Evolutionary conservation across 768 basidiomycete species (phyloP), one percentile per base, ranked within the genome.

Genomic region (Russula vinacea): DNA sequence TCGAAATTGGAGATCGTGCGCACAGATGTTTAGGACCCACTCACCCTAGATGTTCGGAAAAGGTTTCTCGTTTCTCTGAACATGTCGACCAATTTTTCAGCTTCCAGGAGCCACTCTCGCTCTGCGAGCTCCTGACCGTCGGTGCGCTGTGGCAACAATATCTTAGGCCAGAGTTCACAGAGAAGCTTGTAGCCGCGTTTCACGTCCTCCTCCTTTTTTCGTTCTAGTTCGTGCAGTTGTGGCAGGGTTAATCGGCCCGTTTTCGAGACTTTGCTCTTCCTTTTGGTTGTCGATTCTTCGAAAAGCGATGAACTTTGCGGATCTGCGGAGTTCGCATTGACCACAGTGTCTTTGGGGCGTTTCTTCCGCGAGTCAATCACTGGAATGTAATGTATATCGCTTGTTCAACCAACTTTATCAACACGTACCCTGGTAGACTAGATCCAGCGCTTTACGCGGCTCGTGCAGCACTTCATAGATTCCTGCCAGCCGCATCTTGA

Each of bases 401-500:
- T 14, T 37, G 6, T 33, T 16, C 9, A 14, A 4, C 39, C 8
- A 55, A 50, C 0, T 6, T n/a, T 22, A 2, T 9, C 14, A 29
- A n/a, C 35, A 33, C 75, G 5, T 66, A 92, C 94, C 92, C 83
- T 94, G 83, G 57, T 88, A 87, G 16, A 95, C 89, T 0, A 97
- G 76, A 8, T 90, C 86, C 0, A 97, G 79, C 0, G 96, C 96
- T 71, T 88, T 88, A 17, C 85, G 79, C 1, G 89, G 86, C 67
- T 94, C 84, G 50, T 89, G 86, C 67, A 88, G 76, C 13, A 91
- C 85, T 73, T 99, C 96, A 67, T 93, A 92, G 16, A 94, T 84
- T 67, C 91, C 91, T 0, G 95, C 96, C 0, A 98, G 81, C 66
- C 91, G 89, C 83, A 95, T 87, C 74, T 93, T 94, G 32, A 87